Evolutionary conservation across 1,139 yeast species (phyloP).

Genomic region (Lizanozyma gosingica): DNA sequence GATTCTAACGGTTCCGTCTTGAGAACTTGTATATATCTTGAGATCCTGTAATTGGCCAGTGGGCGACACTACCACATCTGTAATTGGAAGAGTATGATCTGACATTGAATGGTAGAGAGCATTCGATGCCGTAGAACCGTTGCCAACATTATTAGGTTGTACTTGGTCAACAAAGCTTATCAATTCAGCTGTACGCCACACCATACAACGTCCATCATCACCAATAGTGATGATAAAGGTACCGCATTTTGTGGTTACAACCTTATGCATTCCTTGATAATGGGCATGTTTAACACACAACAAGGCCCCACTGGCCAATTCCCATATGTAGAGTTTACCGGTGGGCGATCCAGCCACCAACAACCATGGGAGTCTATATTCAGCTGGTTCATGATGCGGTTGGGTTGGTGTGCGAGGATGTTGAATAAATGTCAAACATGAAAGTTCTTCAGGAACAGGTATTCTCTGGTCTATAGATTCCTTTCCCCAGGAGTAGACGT

Average conservation of each 20-base stretch:
- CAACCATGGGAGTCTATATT: conserved; percentile 53
- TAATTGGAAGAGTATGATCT: conserved; percentile 70
- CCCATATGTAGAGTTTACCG: conserved; percentile 85
- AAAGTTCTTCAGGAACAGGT: conserved; percentile 75
- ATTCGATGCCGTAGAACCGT: conserved; percentile 9
- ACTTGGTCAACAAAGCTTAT: conserved; percentile 11
- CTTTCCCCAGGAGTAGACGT: conserved; percentile 67
- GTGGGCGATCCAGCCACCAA: conserved; percentile 62
- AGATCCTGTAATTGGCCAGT: conserved; percentile 47
- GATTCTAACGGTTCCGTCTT: conserved; percentile 67
- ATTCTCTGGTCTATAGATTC: conserved; percentile 78
- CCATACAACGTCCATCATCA: conserved; percentile 67
- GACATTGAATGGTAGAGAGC: conserved; percentile 25
- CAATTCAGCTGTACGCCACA: conserved; percentile 66
- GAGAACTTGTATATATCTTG: conserved; percentile 63
- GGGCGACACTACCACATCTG: conserved; percentile 47
- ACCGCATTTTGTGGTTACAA: conserved; percentile 59
- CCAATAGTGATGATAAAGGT: conserved; percentile 69
- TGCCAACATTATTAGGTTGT: conserved; percentile 3
- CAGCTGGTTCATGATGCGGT: conserved; percentile 11
- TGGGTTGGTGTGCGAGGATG: conserved; percentile 18
- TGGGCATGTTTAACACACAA: conserved; percentile 73
- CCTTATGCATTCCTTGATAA: conserved; percentile 61
- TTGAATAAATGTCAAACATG: conserved; percentile 45
- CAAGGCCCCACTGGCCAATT: conserved; percentile 66